Evolutionary conservation across 306 rosid genomes (phyloP).

Genomic region (Crotalaria pallida): DNA sequence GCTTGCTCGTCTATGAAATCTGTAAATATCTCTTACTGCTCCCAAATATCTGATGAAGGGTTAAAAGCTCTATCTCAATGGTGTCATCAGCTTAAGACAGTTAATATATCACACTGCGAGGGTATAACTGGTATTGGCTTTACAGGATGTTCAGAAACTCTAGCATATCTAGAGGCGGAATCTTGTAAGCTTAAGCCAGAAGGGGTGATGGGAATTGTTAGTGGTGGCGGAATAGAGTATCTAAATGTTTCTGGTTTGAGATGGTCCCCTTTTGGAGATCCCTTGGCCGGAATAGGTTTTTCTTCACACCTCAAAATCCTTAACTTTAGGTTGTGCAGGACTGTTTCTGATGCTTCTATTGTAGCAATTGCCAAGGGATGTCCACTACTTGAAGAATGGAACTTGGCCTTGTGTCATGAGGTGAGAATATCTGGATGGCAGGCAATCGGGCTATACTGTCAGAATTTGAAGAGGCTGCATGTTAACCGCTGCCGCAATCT

Average conservation of each 20-base stretch:
- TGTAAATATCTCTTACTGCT: constrained; percentile 47
- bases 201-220: constrained; percentile 45
- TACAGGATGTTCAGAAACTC: constrained; percentile 47
- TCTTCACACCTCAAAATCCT: constrained; percentile 43
- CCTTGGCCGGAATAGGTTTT: constrained; percentile 36
- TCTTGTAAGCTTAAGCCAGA: constrained; percentile 40
- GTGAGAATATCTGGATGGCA: constrained; percentile 47
- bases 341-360: constrained; percentile 33
- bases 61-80: constrained; percentile 34
- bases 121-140: constrained; percentile 43
- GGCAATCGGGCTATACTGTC: constrained; percentile 44
- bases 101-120: constrained; percentile 43
- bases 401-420: constrained; percentile 55
- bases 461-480: constrained; percentile 45
- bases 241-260: constrained; percentile 34
- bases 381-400: constrained; percentile 56
- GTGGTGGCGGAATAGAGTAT: constrained; percentile 52
- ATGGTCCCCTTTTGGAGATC: constrained; percentile 31
- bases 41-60: constrained; percentile 45
- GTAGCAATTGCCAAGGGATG: constrained; percentile 47
- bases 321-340: constrained; percentile 47
- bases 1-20: constrained; percentile 41
- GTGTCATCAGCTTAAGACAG: constrained; percentile 41
- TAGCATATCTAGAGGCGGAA: constrained; percentile 49
- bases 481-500: constrained; percentile 55